A percentile compares a stretch with the other conserved stretches of the same genome.
Conservation (phyloP, 169 alveolate genomes). For the Cryptosporidium tyzzeri region DNA sequence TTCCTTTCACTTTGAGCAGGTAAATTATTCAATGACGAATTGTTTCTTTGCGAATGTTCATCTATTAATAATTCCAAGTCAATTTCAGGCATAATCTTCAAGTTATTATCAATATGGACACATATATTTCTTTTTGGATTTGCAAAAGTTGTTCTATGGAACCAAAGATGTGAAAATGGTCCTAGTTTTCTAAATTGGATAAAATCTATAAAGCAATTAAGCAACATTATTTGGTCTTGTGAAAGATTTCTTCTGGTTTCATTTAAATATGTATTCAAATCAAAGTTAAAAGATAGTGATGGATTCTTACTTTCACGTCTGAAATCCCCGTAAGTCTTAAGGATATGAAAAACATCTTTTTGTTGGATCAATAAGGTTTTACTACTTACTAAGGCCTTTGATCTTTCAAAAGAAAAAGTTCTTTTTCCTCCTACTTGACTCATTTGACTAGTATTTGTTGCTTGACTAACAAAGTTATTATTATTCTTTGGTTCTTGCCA, state of each 20-base stretch:
- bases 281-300: conserved; percentile 2
- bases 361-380: conserved; percentile 50
- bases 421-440: neutral
- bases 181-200: conserved; percentile 33
- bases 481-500: conserved; percentile 38
- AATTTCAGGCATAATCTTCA: conserved; percentile 57
- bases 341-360: conserved; percentile 62
- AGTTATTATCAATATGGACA: conserved; percentile 53
- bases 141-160: conserved; percentile 60
- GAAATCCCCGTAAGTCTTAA: conserved; percentile 26
- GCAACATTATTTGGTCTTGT: conserved; percentile 38
- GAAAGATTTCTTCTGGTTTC: conserved; percentile 32
- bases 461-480: neutral
- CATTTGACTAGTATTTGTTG: neutral
- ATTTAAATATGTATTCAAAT: conserved; percentile 14
- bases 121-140: conserved; percentile 8
- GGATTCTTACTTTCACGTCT: conserved; percentile 53
- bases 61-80: conserved; percentile 3
- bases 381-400: neutral
- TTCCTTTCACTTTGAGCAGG: neutral
- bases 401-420: neutral
- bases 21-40: neutral
- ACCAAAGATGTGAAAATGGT: conserved; percentile 66
- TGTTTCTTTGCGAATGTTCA: conserved; percentile 8
- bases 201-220: conserved; percentile 44